Evolutionary conservation across 306 rosid species (phyloP), one percentile per base, ranked within the genome.

Genomic region (Pueraria montana): DNA sequence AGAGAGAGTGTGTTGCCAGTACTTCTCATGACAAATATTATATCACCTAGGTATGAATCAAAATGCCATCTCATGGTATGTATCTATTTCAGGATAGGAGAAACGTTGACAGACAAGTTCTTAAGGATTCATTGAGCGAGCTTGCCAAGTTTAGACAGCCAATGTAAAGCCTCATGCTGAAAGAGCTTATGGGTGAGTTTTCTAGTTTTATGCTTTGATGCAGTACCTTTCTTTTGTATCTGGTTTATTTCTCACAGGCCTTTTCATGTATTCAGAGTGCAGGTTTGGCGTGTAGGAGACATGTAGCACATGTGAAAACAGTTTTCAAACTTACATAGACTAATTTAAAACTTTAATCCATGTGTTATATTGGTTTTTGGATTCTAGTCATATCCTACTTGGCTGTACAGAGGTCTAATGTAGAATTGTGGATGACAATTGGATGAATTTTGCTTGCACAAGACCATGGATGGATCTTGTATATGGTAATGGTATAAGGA

Each of bases 71-170:
- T 38, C 77, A 79, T n/a, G 5, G 11, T 81, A 49, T 76, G 11
- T 30, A 65, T 74, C 50, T 84, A 58, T 76, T 87, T 67, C 89
- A 95, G 98, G 81, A 74, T 24, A 91, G 80, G 88, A 91, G 85
- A 78, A 88, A 78, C 72, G 18, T 46, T 71, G 86, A 84, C 59
- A 72, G 49, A 18, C 82, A 84, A 56, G 80, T 91, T 50, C 85
- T 95, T 61, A 87, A 88, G 59, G 87, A 83, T 36, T 87, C 87
- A 27, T 40, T 92, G 77, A 83, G 71, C 9, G 93, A 92, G 84
- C 95, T 95, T 68, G 81, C 87, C 1, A 89, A 85, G 87, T 76
- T 89, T 56, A 95, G 85, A 80, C 72, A 45, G 77, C 26, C 83
- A 1, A 64, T 77, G 30, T 87, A 74, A 84, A 82, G 77, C 76